Percentiles rank a stretch among this genome's conserved stretches.
Evolutionary conservation across 345 rosid genomes (phyloP).

Genomic region (Cardamine occulta): DNA sequence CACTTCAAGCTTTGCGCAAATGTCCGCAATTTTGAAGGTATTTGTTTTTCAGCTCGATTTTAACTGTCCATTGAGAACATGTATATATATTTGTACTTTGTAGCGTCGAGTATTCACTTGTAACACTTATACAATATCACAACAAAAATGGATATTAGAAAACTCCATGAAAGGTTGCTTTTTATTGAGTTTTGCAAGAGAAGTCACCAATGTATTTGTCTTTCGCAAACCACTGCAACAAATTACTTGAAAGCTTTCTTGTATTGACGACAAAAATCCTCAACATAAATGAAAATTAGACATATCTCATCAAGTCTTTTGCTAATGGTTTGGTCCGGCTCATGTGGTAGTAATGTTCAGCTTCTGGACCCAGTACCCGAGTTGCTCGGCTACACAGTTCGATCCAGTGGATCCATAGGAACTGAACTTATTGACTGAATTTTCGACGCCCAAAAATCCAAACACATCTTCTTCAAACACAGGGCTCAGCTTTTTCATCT

Average conservation of each 20-base stretch:
- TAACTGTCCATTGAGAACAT: not conserved
- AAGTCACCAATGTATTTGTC: not conserved
- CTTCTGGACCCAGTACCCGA: conserved; percentile 66
- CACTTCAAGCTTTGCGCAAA: not conserved
- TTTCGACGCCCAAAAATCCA: conserved; percentile 76
- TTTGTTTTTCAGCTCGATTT: not conserved
- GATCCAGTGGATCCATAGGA: conserved; percentile 84
- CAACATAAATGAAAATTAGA: not conserved
- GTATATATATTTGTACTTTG: not conserved
- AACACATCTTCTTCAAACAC: conserved; percentile 75
- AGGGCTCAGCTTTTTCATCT: conserved; percentile 63
- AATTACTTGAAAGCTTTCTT: not conserved
- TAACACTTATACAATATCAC: not conserved
- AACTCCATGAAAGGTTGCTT: conserved; percentile 20
- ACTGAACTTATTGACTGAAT: conserved; percentile 73
- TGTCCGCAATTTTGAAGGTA: not conserved
- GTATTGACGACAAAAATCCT: not conserved
- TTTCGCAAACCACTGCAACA: not conserved
- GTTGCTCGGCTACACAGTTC: conserved; percentile 63
- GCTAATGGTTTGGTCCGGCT: conserved; percentile 16
- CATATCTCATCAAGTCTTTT: not conserved
- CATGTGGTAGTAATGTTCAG: conserved; percentile 43
- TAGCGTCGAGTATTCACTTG: not conserved
- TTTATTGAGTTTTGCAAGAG: not conserved
- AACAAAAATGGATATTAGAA: not conserved